phyloP scores from a whole-genome alignment of 148 eudicot genomes.

The Diospyros lotus region DNA sequence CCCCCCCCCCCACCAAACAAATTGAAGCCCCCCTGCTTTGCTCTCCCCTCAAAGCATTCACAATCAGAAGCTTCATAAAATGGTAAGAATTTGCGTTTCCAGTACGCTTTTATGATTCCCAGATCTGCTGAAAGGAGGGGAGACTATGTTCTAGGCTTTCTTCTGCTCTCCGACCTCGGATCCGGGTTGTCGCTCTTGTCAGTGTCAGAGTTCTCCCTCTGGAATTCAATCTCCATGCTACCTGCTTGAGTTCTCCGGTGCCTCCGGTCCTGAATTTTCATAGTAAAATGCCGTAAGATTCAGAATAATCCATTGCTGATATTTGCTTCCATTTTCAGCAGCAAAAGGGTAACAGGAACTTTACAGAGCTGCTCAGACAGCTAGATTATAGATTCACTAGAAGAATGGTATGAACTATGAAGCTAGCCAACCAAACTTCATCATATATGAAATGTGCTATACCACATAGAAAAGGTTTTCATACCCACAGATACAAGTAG shows the following conservation, averaged over 20 bases:
- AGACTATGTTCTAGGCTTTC: conserved; percentile 17
- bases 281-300: neutral
- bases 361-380: no score
- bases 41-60: no score
- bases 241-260: conserved; percentile 46
- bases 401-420: no score
- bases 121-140: neutral
- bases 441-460: no score
- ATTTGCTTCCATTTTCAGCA: no score
- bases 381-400: no score
- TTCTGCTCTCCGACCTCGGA: conserved; percentile 56
- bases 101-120: neutral
- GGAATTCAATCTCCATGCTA: conserved; percentile 53
- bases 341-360: no score
- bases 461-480: neutral
- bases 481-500: no score
- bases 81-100: neutral
- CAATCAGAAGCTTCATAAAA: neutral
- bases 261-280: conserved; percentile 65
- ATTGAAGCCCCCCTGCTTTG: no score
- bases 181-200: conserved; percentile 83
- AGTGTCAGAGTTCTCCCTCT: conserved; percentile 53
- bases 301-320: neutral
- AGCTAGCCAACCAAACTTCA: no score
- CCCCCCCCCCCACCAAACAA: no score